Conservation (phyloP, 1,139 yeast genomes). For the Taphrina deformans region DNA sequence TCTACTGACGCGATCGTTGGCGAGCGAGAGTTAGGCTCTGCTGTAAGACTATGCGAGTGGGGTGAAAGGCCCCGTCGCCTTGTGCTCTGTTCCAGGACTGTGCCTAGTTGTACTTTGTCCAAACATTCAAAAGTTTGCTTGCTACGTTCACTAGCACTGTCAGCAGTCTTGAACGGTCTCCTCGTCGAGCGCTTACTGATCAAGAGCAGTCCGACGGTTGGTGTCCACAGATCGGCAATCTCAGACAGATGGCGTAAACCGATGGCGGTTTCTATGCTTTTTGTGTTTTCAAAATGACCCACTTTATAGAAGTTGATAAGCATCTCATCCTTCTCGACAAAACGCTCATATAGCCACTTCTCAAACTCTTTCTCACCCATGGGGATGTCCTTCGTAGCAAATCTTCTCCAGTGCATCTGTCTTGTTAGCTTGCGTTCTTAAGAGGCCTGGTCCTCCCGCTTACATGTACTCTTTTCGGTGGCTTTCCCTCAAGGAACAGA, state of each 20-base stretch:
- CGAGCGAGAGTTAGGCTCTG: too few species aligned
- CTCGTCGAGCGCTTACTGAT: neutral
- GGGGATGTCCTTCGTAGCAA: constrained; percentile 28
- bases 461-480: constrained; percentile 66
- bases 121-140: neutral
- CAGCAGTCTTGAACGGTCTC: too few species aligned
- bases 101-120: too few species aligned
- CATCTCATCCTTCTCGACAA: constrained; percentile 28
- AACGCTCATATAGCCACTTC: constrained; percentile 16
- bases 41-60: too few species aligned
- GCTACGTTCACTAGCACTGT: neutral
- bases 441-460: too few species aligned
- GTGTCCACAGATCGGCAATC: constrained; percentile 3
- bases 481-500: constrained; percentile 66
- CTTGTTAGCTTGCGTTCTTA: too few species aligned
- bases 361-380: constrained; percentile 13
- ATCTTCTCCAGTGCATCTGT: constrained; percentile 28
- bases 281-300: constrained; percentile 4
- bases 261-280: neutral
- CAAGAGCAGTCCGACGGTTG: neutral
- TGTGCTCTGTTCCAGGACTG: too few species aligned
- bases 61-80: too few species aligned
- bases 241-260: constrained; percentile 13
- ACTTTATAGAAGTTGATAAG: constrained; percentile 5
- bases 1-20: too few species aligned